Evolutionary conservation across 208 protist species (phyloP).

Genomic region (Trypanosoma mega): DNA sequence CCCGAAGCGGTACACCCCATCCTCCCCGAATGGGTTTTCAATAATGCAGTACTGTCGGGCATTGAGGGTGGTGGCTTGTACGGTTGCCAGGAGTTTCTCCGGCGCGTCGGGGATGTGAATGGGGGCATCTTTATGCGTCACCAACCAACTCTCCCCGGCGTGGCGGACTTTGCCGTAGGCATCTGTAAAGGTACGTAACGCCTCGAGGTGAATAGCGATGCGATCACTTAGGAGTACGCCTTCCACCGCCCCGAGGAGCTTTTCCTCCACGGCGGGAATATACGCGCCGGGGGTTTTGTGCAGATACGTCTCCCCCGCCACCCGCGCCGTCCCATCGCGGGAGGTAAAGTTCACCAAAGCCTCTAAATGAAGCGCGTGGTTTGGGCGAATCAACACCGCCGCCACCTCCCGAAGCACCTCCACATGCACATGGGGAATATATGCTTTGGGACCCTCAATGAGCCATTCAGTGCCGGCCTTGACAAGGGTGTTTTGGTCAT

Average conservation of each 20-base stretch:
- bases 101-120: conserved; percentile 87
- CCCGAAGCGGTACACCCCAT: conserved; percentile 80
- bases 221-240: conserved; percentile 78
- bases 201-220: conserved; percentile 80
- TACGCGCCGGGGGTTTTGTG: conserved; percentile 80
- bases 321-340: conserved; percentile 44
- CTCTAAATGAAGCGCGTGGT: conserved; percentile 84
- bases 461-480: conserved; percentile 92
- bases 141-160: conserved; percentile 85
- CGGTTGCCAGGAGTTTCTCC: conserved; percentile 71
- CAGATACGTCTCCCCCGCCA: conserved; percentile 91
- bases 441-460: conserved; percentile 88
- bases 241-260: conserved; percentile 63
- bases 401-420: conserved; percentile 65
- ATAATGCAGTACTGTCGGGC: conserved; percentile 93
- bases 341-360: conserved; percentile 80
- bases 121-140: conserved; percentile 80
- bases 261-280: conserved; percentile 86
- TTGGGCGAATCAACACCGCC: conserved; percentile 74
- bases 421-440: conserved; percentile 88
- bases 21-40: conserved; percentile 69
- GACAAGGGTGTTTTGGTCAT: conserved; percentile 19
- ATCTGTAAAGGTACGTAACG: conserved; percentile 79
- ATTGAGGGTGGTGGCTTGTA: conserved; percentile 80
- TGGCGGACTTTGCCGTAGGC: conserved; percentile 70